phyloP scores from a whole-genome alignment of 495 filamentous ascomycete genomes.

The Amorphotheca resinae region DNA sequence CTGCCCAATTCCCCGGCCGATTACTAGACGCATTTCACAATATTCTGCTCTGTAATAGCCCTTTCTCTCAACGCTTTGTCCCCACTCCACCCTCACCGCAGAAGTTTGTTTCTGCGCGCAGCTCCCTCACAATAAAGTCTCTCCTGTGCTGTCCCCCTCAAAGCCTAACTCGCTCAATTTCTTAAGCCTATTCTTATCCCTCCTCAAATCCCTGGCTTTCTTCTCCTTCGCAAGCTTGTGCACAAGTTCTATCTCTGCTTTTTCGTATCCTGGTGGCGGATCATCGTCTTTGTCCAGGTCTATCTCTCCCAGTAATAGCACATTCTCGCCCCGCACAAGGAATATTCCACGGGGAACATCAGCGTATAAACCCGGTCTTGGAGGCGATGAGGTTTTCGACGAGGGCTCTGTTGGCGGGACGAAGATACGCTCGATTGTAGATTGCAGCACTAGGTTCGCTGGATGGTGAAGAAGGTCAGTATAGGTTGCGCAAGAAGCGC shows the following conservation, averaged over 20 bases:
- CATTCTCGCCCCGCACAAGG: conserved; percentile 87
- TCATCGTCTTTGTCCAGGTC: conserved; percentile 93
- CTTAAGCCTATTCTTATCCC: conserved; percentile 54
- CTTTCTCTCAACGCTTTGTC: neutral
- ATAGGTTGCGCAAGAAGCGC: neutral
- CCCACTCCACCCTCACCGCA: neutral
- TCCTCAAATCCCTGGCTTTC: conserved; percentile 55
- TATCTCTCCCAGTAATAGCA: conserved; percentile 83
- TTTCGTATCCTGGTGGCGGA: conserved; percentile 53
- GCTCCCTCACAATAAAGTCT: conserved; percentile 50
- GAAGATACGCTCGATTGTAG: conserved; percentile 78
- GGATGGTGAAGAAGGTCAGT: conserved; percentile 1
- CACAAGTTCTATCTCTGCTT: conserved; percentile 56
- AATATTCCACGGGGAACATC: conserved; percentile 74
- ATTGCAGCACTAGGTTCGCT: conserved; percentile 93
- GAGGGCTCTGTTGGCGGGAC: conserved; percentile 21
- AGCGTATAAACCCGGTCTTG: conserved; percentile 48
- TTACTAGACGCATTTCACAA: conserved; percentile 54
- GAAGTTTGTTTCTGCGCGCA: neutral
- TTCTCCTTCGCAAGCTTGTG: conserved; percentile 58
- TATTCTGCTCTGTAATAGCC: conserved; percentile 45
- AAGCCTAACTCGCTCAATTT: conserved; percentile 69
- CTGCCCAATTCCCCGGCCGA: conserved; percentile 8
- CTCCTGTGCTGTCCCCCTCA: conserved; percentile 72
- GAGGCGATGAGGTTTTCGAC: conserved; percentile 24